Base-by-base conservation (phyloP, 176 grass and related monocot species). In the Bothriochloa decipiens region DNA sequence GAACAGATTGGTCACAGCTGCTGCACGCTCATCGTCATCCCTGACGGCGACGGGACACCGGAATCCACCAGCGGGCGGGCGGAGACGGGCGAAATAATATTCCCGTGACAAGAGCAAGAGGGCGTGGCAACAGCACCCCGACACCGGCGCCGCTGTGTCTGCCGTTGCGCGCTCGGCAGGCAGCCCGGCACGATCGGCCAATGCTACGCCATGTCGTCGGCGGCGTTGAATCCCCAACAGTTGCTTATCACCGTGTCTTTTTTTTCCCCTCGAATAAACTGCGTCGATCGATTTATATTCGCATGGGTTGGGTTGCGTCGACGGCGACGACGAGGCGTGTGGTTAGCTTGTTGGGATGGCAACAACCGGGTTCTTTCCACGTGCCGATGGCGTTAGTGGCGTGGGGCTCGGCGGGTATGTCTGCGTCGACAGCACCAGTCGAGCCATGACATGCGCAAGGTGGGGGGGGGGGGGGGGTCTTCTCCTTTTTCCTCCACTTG, bases 31-130 rank as follows among this genome's bases (percentile, higher is more conserved):
- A 41, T 36, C 28, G 62, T 25, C 45, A 43, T 27, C 28, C 46
- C 47, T 63, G 65, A 62, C 67, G 49, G 20, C 36, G 78, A 80
- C 11, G 63, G 42, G 78, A 78, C 83, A 36, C 60, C 32, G 55
- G 29, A 6, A 4, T 14, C 22, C 41, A 27, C 1, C 69, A 41
- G 41, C 69, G 26, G 3, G 10, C 61, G 9, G 22, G 22, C 10
- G 15, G 68, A 6, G 5, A 40, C 5, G 68, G 4, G 10, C 5
- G 11, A 3, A 2, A 0, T 40, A 6, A 82, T 86, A 90, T 86
- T 90, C 88, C 73, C 67, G 8, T 86, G 83, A 83, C 88, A 74
- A 86, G 22, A 55, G 67, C 79, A 68, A 74, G 83, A 20, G 55
- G 83, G 65, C 58, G 4, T 27, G 41, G 39, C 10, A 4, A 43